phyloP scores from a whole-genome alignment of 169 alveolate species.

The Cyclospora cayetanensis region DNA sequence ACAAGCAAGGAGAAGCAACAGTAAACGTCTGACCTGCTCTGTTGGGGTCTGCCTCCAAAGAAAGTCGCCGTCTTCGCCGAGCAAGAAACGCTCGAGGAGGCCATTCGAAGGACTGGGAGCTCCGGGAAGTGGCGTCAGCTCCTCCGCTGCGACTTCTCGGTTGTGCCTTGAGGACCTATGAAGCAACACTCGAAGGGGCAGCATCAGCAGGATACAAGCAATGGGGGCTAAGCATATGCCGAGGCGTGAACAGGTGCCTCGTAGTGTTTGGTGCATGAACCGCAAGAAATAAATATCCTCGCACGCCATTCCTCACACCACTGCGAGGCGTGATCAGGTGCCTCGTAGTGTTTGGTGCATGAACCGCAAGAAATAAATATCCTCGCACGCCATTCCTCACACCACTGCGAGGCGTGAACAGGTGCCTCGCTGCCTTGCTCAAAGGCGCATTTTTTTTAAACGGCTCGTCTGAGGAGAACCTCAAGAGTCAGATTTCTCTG shows the following conservation, averaged over 20 bases:
- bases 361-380: not conserved
- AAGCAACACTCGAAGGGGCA: not conserved
- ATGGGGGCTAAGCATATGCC: not conserved
- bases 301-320: not conserved
- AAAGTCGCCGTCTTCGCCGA: not conserved
- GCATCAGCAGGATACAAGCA: not conserved
- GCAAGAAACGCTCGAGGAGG: constrained; percentile 6
- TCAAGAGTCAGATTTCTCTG: not conserved
- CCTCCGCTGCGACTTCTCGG: constrained; percentile 19
- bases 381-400: not conserved
- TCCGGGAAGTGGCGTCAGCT: not conserved
- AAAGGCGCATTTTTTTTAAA: not conserved
- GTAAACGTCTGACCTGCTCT: not conserved
- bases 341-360: not conserved
- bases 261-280: not conserved
- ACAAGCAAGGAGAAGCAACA: not conserved
- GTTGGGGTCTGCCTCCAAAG: not conserved
- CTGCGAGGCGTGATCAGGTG: not conserved
- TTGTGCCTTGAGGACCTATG: constrained; percentile 32
- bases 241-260: not conserved
- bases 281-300: not conserved
- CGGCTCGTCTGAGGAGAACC: no score
- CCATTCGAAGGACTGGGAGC: not conserved
- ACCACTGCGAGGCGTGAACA: not conserved
- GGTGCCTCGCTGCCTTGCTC: not conserved